Base-by-base conservation (phyloP, 768 basidiomycete genomes). In the Mycena haematopus region DNA sequence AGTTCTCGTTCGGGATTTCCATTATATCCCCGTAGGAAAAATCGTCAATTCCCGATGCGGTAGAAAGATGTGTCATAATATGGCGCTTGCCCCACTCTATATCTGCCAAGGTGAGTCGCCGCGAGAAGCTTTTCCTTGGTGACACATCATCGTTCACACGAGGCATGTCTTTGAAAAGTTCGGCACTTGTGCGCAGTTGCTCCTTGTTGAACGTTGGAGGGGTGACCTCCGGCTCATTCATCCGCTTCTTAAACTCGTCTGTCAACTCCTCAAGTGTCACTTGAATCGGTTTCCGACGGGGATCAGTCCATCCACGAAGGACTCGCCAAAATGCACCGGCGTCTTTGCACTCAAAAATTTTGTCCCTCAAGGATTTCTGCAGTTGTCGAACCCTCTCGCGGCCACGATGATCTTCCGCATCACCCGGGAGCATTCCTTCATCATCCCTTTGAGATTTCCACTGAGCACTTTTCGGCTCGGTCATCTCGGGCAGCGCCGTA, bases 281-380 rank as follows among this genome's bases (percentile, higher is more conserved):
- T 22, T 31, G 36, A 7, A 58, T 19, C 0, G 57, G 57, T 36
- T 51, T 58, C 8, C 36, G 57, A 2, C 47, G 47, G 1, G 57
- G 57, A 42, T 58, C 40, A 2, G 57, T 58, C 57, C 57, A 58
- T 14, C 57, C 57, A 19, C 57, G 47, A 2, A 58, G 47, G 2
- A 58, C 57, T 2, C 49, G 47, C 57, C 57, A 58, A 25, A 58
- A 58, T 0, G 57, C 11, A 2, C 47, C 57, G 2, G 47, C 57
- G 51, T 58, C 57, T 25, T 58, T 58, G 27, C 47, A 50, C 24
- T 58, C 56, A 33, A 58, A 58, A n/a, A 58, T 31, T 17, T 58
- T 58, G 21, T 58, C 57, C 15, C 49, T 33, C 29, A 58, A 29
- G 22, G 22, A 17, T 15, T 38, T 36, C 35, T 58, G 56, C 1